Base-by-base conservation (phyloP, 2,329 filamentous ascomycete species). In the Cercospora janseana region DNA sequence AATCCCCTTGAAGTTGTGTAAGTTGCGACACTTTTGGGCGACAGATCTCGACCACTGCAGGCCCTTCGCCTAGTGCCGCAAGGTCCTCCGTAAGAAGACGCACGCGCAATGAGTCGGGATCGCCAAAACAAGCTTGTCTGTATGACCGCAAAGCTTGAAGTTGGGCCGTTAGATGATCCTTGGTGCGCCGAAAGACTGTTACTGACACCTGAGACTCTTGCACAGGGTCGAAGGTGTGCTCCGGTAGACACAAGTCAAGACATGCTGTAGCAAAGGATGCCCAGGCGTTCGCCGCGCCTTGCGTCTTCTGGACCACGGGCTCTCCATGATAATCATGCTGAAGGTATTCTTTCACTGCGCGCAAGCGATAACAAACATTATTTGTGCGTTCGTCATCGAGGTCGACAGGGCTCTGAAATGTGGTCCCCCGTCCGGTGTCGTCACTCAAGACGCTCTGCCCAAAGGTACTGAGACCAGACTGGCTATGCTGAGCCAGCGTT, bases 191-290 rank as follows among this genome's bases (percentile, higher is more conserved):
- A 63, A 85, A 77, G 16, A 80, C 72, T 46, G 77, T 69, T 15
- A 81, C 79, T 60, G 89, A 84, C 13, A 95, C 79, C 45, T 75
- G 74, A 5, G 79, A 70, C 42, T 73, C 73, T 26, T 83, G 66
- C 2, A 82, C 82, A 1, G 93, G 93, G 67, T 98, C 93, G 62
- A 92, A 93, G 3, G 87, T 79, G 58, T 85, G 84, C 67, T 95
- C 86, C 0, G 94, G 91, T 2, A 97, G 83, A 63, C 92, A 96
- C 2, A 96, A 76, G 55, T 80, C 80, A 40, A 97, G 75, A 29
- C 85, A 81, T 12, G 85, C 84, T 15, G 91, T 70, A 1, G 88
- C 85, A 53, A 95, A 83, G 43, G 86, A 77, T 21, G 90, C 77
- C 82, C 91, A 93, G 4, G 87, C 85, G 16, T 63, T 45, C 4